Percentiles rank a stretch among this genome's conserved stretches.
phyloP scores from a whole-genome alignment of 1,284 basidiomycete genomes.

The Pyrrhoderma noxium region DNA sequence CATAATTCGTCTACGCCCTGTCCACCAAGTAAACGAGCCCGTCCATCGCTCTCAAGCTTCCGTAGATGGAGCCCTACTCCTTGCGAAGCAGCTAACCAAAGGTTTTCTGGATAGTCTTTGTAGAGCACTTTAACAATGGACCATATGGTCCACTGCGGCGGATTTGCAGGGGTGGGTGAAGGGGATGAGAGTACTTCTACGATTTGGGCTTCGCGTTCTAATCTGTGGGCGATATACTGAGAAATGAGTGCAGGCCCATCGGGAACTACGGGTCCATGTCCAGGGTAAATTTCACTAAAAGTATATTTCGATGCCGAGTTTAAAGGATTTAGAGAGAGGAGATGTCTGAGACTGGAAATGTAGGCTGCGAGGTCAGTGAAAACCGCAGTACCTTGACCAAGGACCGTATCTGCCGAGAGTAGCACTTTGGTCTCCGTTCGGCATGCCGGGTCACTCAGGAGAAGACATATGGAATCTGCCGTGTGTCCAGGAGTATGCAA shows the following conservation, averaged over 20 bases:
- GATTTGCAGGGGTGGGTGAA: slow-evolving; percentile 24
- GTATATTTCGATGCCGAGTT: slow-evolving; percentile 24
- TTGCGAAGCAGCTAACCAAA: slow-evolving; percentile 70
- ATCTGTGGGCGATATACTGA: slow-evolving; percentile 76
- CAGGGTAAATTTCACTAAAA: slow-evolving; percentile 67
- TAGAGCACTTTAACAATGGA: slow-evolving; percentile 61
- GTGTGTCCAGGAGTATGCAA: slow-evolving; percentile 92
- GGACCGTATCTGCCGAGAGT: slow-evolving; percentile 87
- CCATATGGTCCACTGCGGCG: slow-evolving; percentile 52
- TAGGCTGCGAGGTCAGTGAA: slow-evolving; percentile 83
- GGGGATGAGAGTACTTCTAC: slow-evolving; percentile 42
- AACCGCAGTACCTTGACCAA: slow-evolving; percentile 86
- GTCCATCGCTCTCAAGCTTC: slow-evolving; percentile 66
- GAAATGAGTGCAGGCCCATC: slow-evolving; percentile 54
- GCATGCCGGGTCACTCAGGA: slow-evolving; percentile 35
- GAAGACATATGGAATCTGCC: slow-evolving; percentile 73
- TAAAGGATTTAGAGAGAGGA: slow-evolving; percentile 39
- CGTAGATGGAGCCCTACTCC: slow-evolving; percentile 67
- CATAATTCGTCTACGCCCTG: slow-evolving; percentile 18
- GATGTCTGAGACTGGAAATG: slow-evolving; percentile 57
- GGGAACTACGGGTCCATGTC: slow-evolving; percentile 75
- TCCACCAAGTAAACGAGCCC: slow-evolving; percentile 32
- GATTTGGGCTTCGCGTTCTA: slow-evolving; percentile 79
- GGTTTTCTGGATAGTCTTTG: slow-evolving; percentile 56
- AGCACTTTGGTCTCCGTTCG: slow-evolving; percentile 49